phyloP scores from a whole-genome alignment of 352 stramenopile genomes.

The Thalassiosira delicatula region DNA sequence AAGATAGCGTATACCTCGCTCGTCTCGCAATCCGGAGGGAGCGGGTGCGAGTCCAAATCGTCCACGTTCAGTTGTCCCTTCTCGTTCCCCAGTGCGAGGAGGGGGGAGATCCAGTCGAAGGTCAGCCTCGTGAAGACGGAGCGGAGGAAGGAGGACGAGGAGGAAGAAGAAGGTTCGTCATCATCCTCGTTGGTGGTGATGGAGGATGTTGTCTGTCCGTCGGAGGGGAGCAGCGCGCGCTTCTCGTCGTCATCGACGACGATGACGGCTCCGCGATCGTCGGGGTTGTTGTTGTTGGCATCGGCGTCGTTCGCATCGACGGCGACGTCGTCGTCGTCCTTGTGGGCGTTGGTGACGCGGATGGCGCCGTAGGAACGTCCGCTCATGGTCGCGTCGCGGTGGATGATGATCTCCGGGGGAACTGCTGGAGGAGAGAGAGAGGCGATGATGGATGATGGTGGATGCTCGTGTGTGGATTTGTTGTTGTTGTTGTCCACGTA shows the following conservation, averaged over 20 bases:
- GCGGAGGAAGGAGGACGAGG: not conserved
- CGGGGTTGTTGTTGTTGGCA: not conserved
- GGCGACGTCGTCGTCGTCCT: conserved; percentile 2
- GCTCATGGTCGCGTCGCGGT: no score
- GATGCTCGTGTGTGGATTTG: no score
- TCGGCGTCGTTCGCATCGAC: not conserved
- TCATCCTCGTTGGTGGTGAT: not conserved
- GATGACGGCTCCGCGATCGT: no score
- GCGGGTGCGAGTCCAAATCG: conserved; percentile 64
- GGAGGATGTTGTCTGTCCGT: not conserved
- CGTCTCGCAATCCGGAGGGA: conserved; percentile 66
- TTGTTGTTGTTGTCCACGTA: no score
- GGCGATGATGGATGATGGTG: no score
- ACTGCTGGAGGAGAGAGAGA: no score
- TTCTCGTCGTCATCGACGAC: no score
- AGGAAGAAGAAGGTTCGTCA: no score
- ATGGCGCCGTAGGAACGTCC: conserved; percentile 47
- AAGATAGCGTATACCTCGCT: conserved; percentile 55
- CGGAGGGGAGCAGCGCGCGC: conserved; percentile 1
- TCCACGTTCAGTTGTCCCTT: conserved; percentile 68
- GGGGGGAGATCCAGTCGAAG: conserved; percentile 73
- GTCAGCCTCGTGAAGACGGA: conserved; percentile 25
- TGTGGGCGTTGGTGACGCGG: conserved; percentile 19
- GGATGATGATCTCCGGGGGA: no score
- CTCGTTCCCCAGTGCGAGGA: conserved; percentile 68